Evolutionary conservation across 176 grass and related monocot genomes (phyloP).

Genomic region (Lolium perenne): DNA sequence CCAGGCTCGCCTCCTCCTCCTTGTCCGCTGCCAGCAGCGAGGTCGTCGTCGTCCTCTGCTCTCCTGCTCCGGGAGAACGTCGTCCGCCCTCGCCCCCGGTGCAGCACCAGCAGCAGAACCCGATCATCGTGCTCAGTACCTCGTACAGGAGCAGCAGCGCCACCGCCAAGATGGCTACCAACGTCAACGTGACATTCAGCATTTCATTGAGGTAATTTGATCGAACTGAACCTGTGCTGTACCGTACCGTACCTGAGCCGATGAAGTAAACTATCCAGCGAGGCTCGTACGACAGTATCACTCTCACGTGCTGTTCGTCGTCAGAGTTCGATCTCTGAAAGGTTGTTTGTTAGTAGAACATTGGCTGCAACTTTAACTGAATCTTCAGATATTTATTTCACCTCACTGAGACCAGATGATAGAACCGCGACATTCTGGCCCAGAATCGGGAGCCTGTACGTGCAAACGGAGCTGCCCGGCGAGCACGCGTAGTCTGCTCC

Average conservation of each 20-base stretch:
- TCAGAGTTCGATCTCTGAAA: constrained; percentile 48
- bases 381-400: neutral
- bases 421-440: constrained; percentile 54
- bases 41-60: neutral
- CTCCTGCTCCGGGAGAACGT: neutral
- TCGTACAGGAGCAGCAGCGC: constrained; percentile 61
- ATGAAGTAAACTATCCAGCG: constrained; percentile 66
- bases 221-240: too few species aligned
- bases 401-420: constrained; percentile 50
- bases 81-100: neutral
- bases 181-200: neutral
- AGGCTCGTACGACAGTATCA: constrained; percentile 60
- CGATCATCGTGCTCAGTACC: constrained; percentile 44
- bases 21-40: constrained; percentile 54
- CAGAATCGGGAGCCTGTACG: constrained; percentile 50
- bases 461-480: constrained; percentile 37
- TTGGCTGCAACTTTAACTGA: neutral
- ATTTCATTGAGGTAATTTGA: too few species aligned
- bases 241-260: constrained; percentile 55
- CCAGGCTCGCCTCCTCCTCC: constrained; percentile 66
- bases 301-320: constrained; percentile 47
- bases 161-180: constrained; percentile 54
- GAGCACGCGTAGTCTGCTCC: constrained; percentile 68
- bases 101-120: constrained; percentile 6
- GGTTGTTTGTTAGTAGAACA: neutral